Evolutionary conservation across 805 yeast genomes (phyloP).

Genomic region (Cyberlindnera meyerae): DNA sequence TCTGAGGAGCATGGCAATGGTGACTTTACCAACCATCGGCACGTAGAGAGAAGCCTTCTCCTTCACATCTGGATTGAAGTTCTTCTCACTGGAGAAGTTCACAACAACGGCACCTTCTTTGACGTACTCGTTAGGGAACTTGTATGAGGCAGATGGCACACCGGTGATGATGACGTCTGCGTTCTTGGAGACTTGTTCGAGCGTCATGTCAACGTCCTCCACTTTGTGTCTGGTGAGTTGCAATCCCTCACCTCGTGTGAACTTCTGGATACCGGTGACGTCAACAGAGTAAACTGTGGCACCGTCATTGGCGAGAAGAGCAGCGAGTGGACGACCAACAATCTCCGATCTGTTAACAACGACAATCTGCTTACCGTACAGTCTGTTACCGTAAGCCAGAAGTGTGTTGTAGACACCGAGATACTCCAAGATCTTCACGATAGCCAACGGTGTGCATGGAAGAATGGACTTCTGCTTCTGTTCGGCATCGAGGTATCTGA

Average conservation of each 20-base stretch:
- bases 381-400: slow-evolving; percentile 82
- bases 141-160: slow-evolving; percentile 79
- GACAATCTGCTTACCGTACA: slow-evolving; percentile 88
- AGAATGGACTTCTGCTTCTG: slow-evolving; percentile 70
- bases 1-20: slow-evolving; percentile 89
- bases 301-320: slow-evolving; percentile 93
- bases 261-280: slow-evolving; percentile 79
- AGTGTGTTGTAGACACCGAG: slow-evolving; percentile 81
- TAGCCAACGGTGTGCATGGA: slow-evolving; percentile 95
- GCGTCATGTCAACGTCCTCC: slow-evolving; percentile 45
- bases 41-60: slow-evolving; percentile 86
- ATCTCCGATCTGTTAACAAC: slow-evolving; percentile 93
- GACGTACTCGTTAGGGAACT: slow-evolving; percentile 77
- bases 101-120: slow-evolving; percentile 87
- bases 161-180: slow-evolving; percentile 96
- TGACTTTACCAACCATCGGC: slow-evolving; percentile 94
- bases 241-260: slow-evolving; percentile 91
- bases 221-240: slow-evolving; percentile 80
- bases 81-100: slow-evolving; percentile 85
- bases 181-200: slow-evolving; percentile 60
- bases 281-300: slow-evolving; percentile 94
- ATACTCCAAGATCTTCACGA: slow-evolving; percentile 88
- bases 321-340: slow-evolving; percentile 96
- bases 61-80: slow-evolving; percentile 80
- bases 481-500: slow-evolving; percentile 75